Percentiles rank a stretch among this genome's conserved stretches.
phyloP scores from a whole-genome alignment of 1,284 basidiomycete species.

The Violaceomyces palustris region DNA sequence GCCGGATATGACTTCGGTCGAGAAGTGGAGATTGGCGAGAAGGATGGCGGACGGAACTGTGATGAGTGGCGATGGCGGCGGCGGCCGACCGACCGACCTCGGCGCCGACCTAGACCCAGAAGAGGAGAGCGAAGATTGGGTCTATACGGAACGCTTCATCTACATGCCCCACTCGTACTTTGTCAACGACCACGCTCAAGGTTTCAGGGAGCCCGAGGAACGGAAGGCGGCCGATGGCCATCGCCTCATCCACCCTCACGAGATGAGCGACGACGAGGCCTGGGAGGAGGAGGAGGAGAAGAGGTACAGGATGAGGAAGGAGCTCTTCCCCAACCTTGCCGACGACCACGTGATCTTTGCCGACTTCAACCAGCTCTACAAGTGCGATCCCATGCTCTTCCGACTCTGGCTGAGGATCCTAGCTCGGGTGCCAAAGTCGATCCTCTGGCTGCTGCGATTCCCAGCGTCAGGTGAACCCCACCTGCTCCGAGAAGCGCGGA shows the following conservation, averaged over 20 bases:
- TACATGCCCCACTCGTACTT: slow-evolving; percentile 62
- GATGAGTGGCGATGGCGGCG: no score
- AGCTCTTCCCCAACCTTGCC: slow-evolving; percentile 56
- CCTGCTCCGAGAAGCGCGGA: slow-evolving; percentile 57
- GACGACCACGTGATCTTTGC: slow-evolving; percentile 60
- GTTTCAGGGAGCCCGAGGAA: slow-evolving; percentile 50
- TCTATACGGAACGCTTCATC: slow-evolving; percentile 56
- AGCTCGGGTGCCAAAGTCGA: slow-evolving; percentile 58
- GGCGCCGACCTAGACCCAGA: slow-evolving; percentile 61
- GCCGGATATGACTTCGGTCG: slow-evolving; percentile 56
- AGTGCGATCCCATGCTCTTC: slow-evolving; percentile 57
- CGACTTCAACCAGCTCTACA: slow-evolving; percentile 63
- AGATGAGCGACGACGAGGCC: slow-evolving; percentile 37
- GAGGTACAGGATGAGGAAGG: slow-evolving; percentile 56
- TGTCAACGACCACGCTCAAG: slow-evolving; percentile 63
- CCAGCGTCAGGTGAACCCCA: slow-evolving; percentile 61
- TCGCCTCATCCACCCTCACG: background rate
- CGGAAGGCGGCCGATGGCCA: slow-evolving; percentile 2
- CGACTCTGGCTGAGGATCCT: slow-evolving; percentile 62
- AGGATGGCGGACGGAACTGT: no score
- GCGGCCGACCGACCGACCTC: slow-evolving; percentile 51
- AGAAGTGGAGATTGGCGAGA: slow-evolving; percentile 54
- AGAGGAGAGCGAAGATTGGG: slow-evolving; percentile 57
- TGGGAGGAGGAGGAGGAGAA: slow-evolving; percentile 59
- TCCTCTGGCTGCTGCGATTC: slow-evolving; percentile 64